phyloP scores from a whole-genome alignment of 139 green algal genomes.

The Desmodesmus armatus region DNA sequence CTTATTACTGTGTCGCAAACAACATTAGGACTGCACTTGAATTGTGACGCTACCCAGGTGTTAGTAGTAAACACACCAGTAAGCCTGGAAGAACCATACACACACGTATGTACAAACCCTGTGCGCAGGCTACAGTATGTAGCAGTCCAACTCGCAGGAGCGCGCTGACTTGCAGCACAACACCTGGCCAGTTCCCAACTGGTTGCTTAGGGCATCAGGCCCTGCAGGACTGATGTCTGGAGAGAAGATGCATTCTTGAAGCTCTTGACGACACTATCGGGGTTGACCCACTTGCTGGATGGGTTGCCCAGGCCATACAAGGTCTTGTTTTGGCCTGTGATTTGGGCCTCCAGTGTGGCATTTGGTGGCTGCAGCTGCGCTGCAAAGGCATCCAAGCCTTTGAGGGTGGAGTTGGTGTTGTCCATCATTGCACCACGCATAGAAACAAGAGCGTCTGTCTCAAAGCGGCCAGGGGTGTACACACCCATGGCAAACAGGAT shows the following conservation, averaged over 20 bases:
- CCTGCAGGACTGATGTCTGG: too few species aligned
- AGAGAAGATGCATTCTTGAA: neutral
- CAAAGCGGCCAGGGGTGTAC: neutral
- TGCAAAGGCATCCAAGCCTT: neutral
- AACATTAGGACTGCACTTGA: too few species aligned
- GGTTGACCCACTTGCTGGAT: conserved; percentile 3
- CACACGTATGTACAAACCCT: too few species aligned
- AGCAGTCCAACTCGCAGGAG: too few species aligned
- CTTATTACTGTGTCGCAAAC: too few species aligned
- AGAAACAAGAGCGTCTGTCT: neutral
- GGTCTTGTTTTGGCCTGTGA: too few species aligned
- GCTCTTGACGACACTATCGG: neutral
- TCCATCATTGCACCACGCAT: neutral
- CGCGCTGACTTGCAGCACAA: too few species aligned
- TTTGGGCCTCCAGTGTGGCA: neutral
- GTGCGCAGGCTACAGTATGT: too few species aligned
- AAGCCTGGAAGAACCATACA: too few species aligned
- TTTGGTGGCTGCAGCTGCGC: neutral
- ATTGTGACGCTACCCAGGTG: too few species aligned
- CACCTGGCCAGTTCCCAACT: too few species aligned
- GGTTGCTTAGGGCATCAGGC: neutral
- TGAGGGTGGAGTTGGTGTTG: conserved; percentile 26
- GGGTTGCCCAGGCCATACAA: neutral
- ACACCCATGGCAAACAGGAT: conserved; percentile 22
- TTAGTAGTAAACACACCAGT: too few species aligned